These are phyloP conservation scores for Thalassiosira livingstoniorum DNA, from an alignment of 352 stramenopile genomes.

Conservation along the genomic window DNA sequence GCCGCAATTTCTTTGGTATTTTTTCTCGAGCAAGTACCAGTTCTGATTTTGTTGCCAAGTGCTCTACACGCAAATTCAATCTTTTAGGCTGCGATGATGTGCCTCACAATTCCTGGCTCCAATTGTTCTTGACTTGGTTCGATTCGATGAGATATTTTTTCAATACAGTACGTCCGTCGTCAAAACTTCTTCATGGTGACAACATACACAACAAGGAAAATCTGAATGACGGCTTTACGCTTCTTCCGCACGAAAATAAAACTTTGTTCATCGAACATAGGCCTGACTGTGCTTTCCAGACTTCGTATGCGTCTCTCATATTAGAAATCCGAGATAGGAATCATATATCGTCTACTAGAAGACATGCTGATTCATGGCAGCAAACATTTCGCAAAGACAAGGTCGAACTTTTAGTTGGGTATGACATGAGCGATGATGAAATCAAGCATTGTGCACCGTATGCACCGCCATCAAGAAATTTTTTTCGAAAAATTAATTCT, in stretches of 20 bases:
- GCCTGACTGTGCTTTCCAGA: constrained; percentile 71
- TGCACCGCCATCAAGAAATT: constrained; percentile 26
- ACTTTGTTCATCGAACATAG: constrained; percentile 76
- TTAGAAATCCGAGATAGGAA: constrained; percentile 59
- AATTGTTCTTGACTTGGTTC: constrained; percentile 31
- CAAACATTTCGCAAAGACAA: constrained; percentile 57
- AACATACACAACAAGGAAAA: background rate
- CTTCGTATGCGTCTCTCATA: constrained; percentile 76
- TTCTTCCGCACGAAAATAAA: constrained; percentile 75
- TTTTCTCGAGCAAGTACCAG: background rate
- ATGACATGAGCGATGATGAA: constrained; percentile 65
- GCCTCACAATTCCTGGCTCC: constrained; percentile 15
- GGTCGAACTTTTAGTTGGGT: constrained; percentile 70
- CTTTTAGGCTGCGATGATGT: constrained; percentile 46
- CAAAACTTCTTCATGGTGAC: background rate
- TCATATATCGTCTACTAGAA: constrained; percentile 11
- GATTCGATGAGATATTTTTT: constrained; percentile 16
- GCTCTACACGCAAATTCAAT: constrained; percentile 49
- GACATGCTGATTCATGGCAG: constrained; percentile 37
- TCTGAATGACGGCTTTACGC: constrained; percentile 63
- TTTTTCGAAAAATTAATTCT: constrained; percentile 39
- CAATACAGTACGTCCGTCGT: too few species aligned
- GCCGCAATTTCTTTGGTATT: background rate
- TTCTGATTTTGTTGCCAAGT: constrained; percentile 5
- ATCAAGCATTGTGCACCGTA: constrained; percentile 62